A percentile compares a stretch with the other conserved stretches of the same genome.
phyloP scores from a whole-genome alignment of 2,329 filamentous ascomycete genomes.

The Scytalidium lignicola region DNA sequence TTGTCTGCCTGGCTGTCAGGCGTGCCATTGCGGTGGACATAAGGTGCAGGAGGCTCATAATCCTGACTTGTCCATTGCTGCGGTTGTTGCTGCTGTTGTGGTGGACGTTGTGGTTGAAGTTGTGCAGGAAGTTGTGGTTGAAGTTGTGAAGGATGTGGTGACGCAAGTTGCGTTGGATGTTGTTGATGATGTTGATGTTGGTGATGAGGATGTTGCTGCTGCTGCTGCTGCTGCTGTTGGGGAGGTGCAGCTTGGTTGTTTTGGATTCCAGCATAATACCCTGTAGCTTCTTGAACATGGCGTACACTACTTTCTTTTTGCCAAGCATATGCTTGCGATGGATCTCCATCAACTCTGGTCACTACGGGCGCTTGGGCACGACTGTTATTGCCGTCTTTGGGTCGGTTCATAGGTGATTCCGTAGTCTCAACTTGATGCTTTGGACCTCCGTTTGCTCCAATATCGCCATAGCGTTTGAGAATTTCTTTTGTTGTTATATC shows the following conservation, averaged over 20 bases:
- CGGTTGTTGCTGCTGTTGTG: neutral
- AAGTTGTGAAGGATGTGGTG: too few species aligned
- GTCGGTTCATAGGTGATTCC: slow-evolving; percentile 48
- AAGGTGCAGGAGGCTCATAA: slow-evolving; percentile 20
- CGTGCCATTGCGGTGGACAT: slow-evolving; percentile 23
- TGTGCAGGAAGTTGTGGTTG: slow-evolving; percentile 31
- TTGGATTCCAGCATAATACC: slow-evolving; percentile 31
- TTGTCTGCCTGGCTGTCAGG: slow-evolving; percentile 26
- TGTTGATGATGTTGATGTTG: neutral
- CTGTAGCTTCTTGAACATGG: slow-evolving; percentile 61
- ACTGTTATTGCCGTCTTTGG: slow-evolving; percentile 42
- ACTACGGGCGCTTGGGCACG: slow-evolving; percentile 47
- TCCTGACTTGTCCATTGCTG: slow-evolving; percentile 12
- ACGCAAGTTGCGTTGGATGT: too few species aligned
- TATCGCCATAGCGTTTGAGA: slow-evolving; percentile 84
- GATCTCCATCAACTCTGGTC: slow-evolving; percentile 80
- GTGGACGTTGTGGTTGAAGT: slow-evolving; percentile 27
- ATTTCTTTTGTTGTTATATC: slow-evolving; percentile 98
- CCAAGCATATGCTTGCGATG: slow-evolving; percentile 63
- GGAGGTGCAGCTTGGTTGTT: slow-evolving; percentile 44
- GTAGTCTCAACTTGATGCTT: slow-evolving; percentile 56
- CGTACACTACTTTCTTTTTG: slow-evolving; percentile 80
- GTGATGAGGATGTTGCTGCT: neutral
- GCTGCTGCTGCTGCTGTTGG: slow-evolving; percentile 39
- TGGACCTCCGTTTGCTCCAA: slow-evolving; percentile 44